phyloP scores from a whole-genome alignment of 2,329 filamentous ascomycete genomes.

The Aspergillus hiratsukae region DNA sequence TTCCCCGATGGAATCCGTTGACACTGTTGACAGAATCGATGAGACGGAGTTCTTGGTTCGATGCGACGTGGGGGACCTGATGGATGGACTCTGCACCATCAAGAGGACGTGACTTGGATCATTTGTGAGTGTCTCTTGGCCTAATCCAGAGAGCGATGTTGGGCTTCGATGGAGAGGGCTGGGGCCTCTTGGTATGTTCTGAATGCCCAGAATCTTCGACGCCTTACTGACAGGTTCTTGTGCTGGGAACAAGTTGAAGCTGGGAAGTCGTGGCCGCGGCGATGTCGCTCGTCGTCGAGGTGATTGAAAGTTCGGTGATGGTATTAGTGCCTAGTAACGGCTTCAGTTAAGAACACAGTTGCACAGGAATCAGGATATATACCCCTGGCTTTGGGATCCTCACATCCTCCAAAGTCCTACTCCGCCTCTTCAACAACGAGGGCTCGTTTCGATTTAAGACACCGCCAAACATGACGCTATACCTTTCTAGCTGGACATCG shows the following conservation, averaged over 20 bases:
- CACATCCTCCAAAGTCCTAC: conserved; percentile 44
- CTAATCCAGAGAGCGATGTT: conserved; percentile 12
- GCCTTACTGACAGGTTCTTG: conserved; percentile 26
- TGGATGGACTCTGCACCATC: conserved; percentile 6
- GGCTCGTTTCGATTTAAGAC: conserved; percentile 53
- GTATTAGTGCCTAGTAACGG: conserved; percentile 1
- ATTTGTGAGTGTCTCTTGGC: conserved; percentile 14
- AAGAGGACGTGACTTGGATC: conserved; percentile 6
- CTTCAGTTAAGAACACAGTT: not conserved
- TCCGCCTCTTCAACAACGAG: conserved; percentile 33
- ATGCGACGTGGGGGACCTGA: conserved; percentile 6
- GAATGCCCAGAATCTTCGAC: conserved; percentile 26
- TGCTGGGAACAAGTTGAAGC: conserved; percentile 37
- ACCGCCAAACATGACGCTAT: conserved; percentile 87
- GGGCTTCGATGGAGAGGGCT: conserved; percentile 22
- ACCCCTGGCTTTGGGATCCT: conserved; percentile 48
- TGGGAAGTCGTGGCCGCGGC: conserved; percentile 31
- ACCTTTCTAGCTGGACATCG: conserved; percentile 74
- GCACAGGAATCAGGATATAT: conserved; percentile 15
- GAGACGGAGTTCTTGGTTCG: conserved; percentile 14
- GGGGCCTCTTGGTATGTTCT: conserved; percentile 26
- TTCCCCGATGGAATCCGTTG: conserved; percentile 13
- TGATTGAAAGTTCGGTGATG: conserved; percentile 12
- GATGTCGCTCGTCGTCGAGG: conserved; percentile 35
- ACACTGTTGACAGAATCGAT: conserved; percentile 14